Evolutionary conservation across 176 grass and related monocot species (phyloP).

Genomic region (Phyllostachys edulis): DNA sequence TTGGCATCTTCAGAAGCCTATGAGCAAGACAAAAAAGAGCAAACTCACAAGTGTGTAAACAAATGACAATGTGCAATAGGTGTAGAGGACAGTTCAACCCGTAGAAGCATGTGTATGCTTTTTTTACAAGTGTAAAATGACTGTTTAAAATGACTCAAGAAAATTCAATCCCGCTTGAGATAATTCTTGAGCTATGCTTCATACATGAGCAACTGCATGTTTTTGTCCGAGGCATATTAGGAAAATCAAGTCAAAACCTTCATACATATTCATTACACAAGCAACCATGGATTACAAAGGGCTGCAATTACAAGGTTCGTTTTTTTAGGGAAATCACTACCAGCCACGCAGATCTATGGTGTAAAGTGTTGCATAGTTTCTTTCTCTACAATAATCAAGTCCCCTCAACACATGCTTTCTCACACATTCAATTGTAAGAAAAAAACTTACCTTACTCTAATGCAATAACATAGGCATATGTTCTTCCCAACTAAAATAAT

Average conservation of each 20-base stretch:
- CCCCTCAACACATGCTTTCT: not conserved
- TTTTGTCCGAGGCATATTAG: not conserved
- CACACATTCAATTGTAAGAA: not conserved
- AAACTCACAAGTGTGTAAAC: slow-evolving; percentile 12
- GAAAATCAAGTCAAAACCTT: slow-evolving; percentile 23
- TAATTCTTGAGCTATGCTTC: not conserved
- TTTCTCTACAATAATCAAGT: not conserved
- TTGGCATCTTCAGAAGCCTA: slow-evolving; percentile 95
- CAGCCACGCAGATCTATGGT: not conserved
- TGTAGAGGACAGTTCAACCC: not conserved
- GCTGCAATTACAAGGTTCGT: not conserved
- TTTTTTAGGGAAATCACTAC: not conserved
- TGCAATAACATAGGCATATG: not conserved
- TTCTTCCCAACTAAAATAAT: not conserved
- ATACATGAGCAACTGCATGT: not conserved
- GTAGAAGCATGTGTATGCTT: not conserved
- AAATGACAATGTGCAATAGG: not conserved
- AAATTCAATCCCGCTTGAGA: not conserved
- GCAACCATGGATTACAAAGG: not conserved
- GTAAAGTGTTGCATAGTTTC: not conserved
- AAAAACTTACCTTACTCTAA: not conserved
- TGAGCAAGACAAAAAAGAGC: slow-evolving; percentile 20
- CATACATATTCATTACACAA: not conserved
- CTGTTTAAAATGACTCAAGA: not conserved
- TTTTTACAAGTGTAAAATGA: not conserved